Conservation (phyloP, 139 green algal genomes). For the Desmodesmus armatus region DNA sequence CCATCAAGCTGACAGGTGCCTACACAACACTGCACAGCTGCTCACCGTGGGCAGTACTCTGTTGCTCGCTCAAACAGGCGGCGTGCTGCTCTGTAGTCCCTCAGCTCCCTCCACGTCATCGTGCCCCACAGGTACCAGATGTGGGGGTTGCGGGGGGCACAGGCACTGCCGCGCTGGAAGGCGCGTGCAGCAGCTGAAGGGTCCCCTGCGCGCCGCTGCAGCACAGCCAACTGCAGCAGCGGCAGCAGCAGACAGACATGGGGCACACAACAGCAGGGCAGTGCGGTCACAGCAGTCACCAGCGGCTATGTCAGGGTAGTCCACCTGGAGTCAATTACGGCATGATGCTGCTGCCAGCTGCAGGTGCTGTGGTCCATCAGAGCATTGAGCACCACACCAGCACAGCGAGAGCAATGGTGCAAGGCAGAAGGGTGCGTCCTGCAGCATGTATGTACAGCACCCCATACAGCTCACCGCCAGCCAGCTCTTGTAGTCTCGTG, state of each 20-base stretch:
- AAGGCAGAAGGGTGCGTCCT: too few species aligned
- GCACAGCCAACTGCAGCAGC: constrained; percentile 68
- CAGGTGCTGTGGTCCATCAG: too few species aligned
- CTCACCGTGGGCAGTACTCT: constrained; percentile 60
- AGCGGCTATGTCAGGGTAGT: not conserved
- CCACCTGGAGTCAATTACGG: too few species aligned
- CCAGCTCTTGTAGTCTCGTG: constrained; percentile 75
- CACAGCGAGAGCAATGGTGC: too few species aligned
- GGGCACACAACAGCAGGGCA: not conserved
- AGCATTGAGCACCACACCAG: too few species aligned
- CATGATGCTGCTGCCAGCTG: too few species aligned
- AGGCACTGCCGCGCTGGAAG: constrained; percentile 62
- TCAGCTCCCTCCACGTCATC: constrained; percentile 24
- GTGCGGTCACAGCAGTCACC: too few species aligned
- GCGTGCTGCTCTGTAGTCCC: constrained; percentile 44
- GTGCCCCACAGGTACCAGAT: constrained; percentile 65
- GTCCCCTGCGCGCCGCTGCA: constrained; percentile 68
- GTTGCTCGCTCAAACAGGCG: constrained; percentile 62
- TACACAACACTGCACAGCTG: too few species aligned
- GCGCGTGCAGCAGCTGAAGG: constrained; percentile 55
- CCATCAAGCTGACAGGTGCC: too few species aligned
- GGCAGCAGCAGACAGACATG: not conserved
- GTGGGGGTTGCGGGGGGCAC: constrained; percentile 72
- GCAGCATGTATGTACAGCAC: too few species aligned
- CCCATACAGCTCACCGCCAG: constrained; percentile 52